Evolutionary conservation across 768 basidiomycete genomes (phyloP).

Genomic region (Tricholoma sp.): DNA sequence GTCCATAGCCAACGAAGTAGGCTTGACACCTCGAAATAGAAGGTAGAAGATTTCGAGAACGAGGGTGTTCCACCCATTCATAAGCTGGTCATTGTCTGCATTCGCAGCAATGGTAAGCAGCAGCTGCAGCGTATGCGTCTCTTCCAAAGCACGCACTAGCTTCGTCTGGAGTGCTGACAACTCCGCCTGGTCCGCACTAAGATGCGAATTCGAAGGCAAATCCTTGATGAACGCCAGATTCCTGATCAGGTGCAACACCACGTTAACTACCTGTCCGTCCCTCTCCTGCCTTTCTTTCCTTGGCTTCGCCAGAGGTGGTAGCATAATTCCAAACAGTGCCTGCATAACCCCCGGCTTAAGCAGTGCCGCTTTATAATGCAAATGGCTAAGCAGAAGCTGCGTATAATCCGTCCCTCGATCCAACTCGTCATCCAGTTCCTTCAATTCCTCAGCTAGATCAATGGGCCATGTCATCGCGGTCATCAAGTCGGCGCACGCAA

Average conservation of each 20-base stretch:
- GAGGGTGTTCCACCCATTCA: conserved; percentile 83
- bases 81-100: conserved; percentile 66
- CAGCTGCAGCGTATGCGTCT: conserved; percentile 70
- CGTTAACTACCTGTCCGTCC: conserved; percentile 82
- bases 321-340: conserved; percentile 66
- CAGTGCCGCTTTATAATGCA: conserved; percentile 83
- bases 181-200: conserved; percentile 76
- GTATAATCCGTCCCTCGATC: conserved; percentile 88
- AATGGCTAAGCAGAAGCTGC: conserved; percentile 71
- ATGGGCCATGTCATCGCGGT: conserved; percentile 99
- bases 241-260: conserved; percentile 84
- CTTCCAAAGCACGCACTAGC: conserved; percentile 64
- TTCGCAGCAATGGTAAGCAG: conserved; percentile 85
- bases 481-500: conserved; percentile 83
- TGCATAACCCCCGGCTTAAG: conserved; percentile 64
- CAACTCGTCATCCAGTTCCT: conserved; percentile 80
- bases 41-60: conserved; percentile 93
- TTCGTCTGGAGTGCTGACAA: conserved; percentile 73
- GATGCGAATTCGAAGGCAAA: conserved; percentile 61
- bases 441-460: conserved; percentile 89
- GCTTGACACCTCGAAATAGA: conserved; percentile 75
- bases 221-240: conserved; percentile 96
- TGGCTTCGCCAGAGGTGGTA: conserved; percentile 73
- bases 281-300: conserved; percentile 65
- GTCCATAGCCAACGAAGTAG: conserved; percentile 49